Evolutionary conservation across 176 grass and related monocot genomes (phyloP), one percentile per base, ranked within the genome.

Genomic region (Tillandsia leiboldiana): DNA sequence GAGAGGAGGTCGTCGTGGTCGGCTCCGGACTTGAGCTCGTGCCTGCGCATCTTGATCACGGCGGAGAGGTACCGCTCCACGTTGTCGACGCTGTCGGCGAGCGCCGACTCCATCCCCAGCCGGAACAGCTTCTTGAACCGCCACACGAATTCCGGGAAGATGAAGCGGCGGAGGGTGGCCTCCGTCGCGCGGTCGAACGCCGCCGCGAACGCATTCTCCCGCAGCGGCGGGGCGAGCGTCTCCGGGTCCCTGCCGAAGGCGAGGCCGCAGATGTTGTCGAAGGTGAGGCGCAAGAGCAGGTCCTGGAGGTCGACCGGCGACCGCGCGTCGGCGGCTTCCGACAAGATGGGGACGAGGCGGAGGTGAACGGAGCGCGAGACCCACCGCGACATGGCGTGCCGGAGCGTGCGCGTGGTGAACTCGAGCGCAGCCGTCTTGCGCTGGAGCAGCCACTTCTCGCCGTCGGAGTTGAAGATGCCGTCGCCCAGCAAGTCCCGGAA

Each of bases 221-320:
- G 63, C 15, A 75, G 73, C 0, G 49, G 63, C 22, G 14, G 49
- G 2, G 48, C 11, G 24, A 75, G 73, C 24, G 73, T 75, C 63
- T 75, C 73, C 26, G 73, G 63, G 49, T 75, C 73, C 62, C 33
- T 65, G 49, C 73, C 73, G 50, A 75, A 75, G 73, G 73, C 62
- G 20, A 75, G 73, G 63, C 73, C 73, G 49, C 73, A 75, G 49
- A 75, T 75, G 50, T 75, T 75, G 63, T 75, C 73, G 24, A 75
- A 75, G 63, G 73, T 75, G 10, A 75, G 73, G 50, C 73, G 62
- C 12, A 75, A 62, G 2, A 75, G 73, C 3, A 75, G 62, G 24
- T 75, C 73, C 26, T 75, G 73, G 49, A 75, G 63, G 26, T 75
- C 73, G 62, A 75, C 63, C 3, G 73, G 8, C 6, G 48, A 13